These are phyloP conservation scores for Neopestalotiopsis clavispora DNA, from an alignment of 2,329 filamentous ascomycete species.

Conservation along the genomic window DNA sequence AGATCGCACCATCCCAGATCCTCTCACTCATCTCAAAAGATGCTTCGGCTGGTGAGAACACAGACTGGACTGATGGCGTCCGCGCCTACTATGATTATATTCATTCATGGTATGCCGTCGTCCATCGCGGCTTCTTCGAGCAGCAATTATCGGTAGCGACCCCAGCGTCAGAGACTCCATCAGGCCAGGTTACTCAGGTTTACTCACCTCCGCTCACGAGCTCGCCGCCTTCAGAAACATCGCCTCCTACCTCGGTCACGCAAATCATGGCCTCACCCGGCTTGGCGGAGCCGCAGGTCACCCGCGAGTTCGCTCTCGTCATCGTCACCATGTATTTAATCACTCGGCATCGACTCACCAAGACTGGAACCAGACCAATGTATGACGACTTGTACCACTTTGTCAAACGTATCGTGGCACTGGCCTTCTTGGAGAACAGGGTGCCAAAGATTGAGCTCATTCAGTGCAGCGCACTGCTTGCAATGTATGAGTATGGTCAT, in stretches of 20 bases:
- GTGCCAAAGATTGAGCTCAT: constrained; percentile 43
- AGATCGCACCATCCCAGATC: constrained; percentile 43
- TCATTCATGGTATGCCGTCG: constrained; percentile 46
- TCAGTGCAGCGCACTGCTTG: constrained; percentile 46
- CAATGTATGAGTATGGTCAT: constrained; percentile 51
- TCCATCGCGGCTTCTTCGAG: constrained; percentile 45
- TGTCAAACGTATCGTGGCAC: constrained; percentile 42
- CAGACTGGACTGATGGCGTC: constrained; percentile 43
- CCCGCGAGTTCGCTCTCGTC: constrained; percentile 42
- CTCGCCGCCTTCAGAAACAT: constrained; percentile 20
- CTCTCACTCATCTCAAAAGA: constrained; percentile 42
- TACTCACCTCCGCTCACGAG: constrained; percentile 20
- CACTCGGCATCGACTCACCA: constrained; percentile 43
- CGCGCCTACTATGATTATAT: constrained; percentile 45
- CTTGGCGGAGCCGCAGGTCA: constrained; percentile 22
- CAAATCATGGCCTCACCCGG: constrained; percentile 22
- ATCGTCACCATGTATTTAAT: constrained; percentile 49
- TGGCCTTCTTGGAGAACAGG: constrained; percentile 37
- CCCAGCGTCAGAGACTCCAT: constrained; percentile 15
- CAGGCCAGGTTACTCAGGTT: neutral
- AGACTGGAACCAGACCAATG: constrained; percentile 41
- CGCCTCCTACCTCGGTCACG: constrained; percentile 16
- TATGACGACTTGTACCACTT: constrained; percentile 45
- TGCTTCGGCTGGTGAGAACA: constrained; percentile 27
- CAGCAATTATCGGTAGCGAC: constrained; percentile 33